phyloP scores from a whole-genome alignment of 257 asterid genomes.

The Linderniella brevidens region DNA sequence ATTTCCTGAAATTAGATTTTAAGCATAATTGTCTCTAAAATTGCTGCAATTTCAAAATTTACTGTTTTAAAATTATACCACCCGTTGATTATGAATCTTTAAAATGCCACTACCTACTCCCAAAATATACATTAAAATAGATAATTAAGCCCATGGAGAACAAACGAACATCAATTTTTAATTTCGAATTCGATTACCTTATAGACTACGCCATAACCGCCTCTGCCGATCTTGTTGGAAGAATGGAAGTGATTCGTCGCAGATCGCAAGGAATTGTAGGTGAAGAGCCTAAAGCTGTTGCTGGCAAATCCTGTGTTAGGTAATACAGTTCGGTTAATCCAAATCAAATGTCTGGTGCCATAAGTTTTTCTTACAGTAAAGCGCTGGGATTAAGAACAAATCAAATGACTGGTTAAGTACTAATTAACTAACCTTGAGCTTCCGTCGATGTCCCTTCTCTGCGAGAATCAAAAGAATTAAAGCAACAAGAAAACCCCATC shows the following conservation, averaged over 20 bases:
- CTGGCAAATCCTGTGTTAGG: conserved; percentile 38
- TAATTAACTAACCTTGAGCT: conserved; percentile 22
- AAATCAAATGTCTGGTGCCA: too few relatives aligned
- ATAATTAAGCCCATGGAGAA: too few relatives aligned
- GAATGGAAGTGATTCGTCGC: conserved; percentile 55
- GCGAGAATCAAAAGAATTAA: conserved; percentile 33
- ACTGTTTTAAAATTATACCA: too few relatives aligned
- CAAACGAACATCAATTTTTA: too few relatives aligned
- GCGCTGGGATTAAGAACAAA: neutral
- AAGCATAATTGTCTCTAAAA: too few relatives aligned
- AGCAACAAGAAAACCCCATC: conserved; percentile 45
- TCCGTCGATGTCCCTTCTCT: conserved; percentile 14
- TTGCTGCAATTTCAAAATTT: too few relatives aligned
- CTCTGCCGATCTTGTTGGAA: conserved; percentile 62
- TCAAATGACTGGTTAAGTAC: neutral
- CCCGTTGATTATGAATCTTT: too few relatives aligned
- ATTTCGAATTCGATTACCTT: conserved; percentile 22
- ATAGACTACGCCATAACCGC: conserved; percentile 72
- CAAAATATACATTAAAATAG: too few relatives aligned
- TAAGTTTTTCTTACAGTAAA: conserved; percentile 5
- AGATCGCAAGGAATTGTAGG: conserved; percentile 43
- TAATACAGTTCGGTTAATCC: too few relatives aligned
- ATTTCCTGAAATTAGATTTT: too few relatives aligned
- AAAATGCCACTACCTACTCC: too few relatives aligned
- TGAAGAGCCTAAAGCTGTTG: conserved; percentile 39